phyloP scores from a whole-genome alignment of 2,329 filamentous ascomycete genomes.

The Escovopsis sp. region DNA sequence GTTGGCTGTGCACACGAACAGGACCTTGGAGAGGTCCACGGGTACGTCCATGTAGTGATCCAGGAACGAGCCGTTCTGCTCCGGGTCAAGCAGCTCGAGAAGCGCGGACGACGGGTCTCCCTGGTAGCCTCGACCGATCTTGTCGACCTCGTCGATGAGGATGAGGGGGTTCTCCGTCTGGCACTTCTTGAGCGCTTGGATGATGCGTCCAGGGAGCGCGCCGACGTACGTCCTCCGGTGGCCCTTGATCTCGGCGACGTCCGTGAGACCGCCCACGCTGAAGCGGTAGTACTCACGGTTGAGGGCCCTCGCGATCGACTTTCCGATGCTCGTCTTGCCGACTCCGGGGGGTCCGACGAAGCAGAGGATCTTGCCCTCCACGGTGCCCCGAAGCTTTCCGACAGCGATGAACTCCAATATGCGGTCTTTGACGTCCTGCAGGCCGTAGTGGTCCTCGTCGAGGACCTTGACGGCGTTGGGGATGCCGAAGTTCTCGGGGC shows the following conservation, averaged over 20 bases:
- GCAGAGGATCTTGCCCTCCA: constrained; percentile 96
- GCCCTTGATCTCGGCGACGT: constrained; percentile 97
- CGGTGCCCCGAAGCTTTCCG: constrained; percentile 87
- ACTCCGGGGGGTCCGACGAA: constrained; percentile 96
- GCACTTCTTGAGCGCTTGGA: constrained; percentile 96
- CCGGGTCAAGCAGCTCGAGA: constrained; percentile 84
- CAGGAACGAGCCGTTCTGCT: constrained; percentile 93
- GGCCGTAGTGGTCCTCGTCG: constrained; percentile 89
- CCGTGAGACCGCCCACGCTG: constrained; percentile 89
- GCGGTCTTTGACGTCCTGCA: constrained; percentile 97
- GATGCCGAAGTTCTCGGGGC: constrained; percentile 92
- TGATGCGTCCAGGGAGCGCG: constrained; percentile 86
- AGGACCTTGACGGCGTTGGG: constrained; percentile 78
- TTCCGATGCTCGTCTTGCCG: constrained; percentile 96
- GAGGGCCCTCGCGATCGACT: constrained; percentile 86
- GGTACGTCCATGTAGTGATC: constrained; percentile 99
- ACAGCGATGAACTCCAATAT: constrained; percentile 98
- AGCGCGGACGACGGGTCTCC: constrained; percentile 91
- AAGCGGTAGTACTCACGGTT: constrained; percentile 97
- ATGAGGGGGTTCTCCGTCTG: constrained; percentile 97
- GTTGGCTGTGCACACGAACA: constrained; percentile 97
- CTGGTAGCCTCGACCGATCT: constrained; percentile 92
- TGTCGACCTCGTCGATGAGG: constrained; percentile 94
- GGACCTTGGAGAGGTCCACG: constrained; percentile 89
- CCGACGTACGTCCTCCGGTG: constrained; percentile 94